Percentiles rank a stretch among this genome's conserved stretches.
phyloP scores from a whole-genome alignment of 192 early-diverging fungal genomes.

The Entomortierella lignicola region DNA sequence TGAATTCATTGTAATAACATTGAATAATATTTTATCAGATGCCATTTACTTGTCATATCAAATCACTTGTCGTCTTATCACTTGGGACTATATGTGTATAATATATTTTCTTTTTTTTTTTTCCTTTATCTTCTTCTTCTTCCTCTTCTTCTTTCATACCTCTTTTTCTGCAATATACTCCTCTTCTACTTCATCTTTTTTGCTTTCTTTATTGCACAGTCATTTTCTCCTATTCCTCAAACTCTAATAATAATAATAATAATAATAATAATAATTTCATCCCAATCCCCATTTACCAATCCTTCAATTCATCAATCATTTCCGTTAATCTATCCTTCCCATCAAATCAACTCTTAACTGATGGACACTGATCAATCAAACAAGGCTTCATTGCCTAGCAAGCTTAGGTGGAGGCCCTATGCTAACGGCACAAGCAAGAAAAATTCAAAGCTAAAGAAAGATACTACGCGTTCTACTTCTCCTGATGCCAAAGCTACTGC shows the following conservation, averaged over 20 bases:
- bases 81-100: too few relatives aligned
- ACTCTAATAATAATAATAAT: too few relatives aligned
- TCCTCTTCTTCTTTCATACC: too few relatives aligned
- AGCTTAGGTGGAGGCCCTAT: constrained; percentile 49
- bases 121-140: neutral
- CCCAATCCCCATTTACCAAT: neutral
- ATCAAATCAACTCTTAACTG: neutral
- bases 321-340: too few relatives aligned
- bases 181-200: neutral
- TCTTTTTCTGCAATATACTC: too few relatives aligned
- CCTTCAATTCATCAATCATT: neutral
- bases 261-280: too few relatives aligned
- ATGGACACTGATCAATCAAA: constrained; percentile 42
- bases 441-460: constrained; percentile 34
- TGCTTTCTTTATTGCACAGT: neutral
- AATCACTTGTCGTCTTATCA: too few relatives aligned
- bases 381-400: constrained; percentile 27
- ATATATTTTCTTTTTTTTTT: neutral
- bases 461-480: neutral
- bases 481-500: constrained; percentile 28
- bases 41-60: too few relatives aligned
- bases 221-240: neutral
- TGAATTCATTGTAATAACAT: neutral
- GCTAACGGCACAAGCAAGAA: constrained; percentile 46
- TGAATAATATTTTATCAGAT: too few relatives aligned